phyloP scores from a whole-genome alignment of 768 basidiomycete genomes.

The Calvatia gigantea region DNA sequence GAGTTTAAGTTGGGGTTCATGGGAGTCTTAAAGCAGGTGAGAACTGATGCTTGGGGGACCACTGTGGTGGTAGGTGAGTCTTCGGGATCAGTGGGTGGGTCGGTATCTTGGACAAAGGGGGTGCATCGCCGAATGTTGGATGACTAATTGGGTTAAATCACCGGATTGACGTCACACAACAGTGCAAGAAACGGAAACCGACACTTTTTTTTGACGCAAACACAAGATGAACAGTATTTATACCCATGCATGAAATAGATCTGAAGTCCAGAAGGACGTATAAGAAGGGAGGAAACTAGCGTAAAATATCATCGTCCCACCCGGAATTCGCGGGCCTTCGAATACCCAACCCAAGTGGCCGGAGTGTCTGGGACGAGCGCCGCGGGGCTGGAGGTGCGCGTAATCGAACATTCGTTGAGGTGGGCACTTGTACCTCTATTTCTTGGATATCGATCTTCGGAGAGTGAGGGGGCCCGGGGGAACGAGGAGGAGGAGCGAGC shows the following conservation, averaged over 20 bases:
- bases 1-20: not conserved
- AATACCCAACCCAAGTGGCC: constrained; percentile 24
- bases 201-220: not conserved
- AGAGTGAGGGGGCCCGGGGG: constrained; percentile 30
- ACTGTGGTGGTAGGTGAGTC: not conserved
- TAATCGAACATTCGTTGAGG: constrained; percentile 32
- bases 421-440: constrained; percentile 26
- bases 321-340: constrained; percentile 14
- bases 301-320: constrained; percentile 16
- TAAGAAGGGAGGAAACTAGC: not conserved
- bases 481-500: constrained; percentile 24
- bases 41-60: not conserved
- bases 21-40: not conserved
- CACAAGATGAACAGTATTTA: not conserved
- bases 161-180: not conserved
- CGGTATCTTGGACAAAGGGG: not conserved
- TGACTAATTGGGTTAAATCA: not conserved
- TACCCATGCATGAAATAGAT: not conserved
- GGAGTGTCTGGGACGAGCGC: constrained; percentile 15
- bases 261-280: not conserved
- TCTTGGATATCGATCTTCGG: constrained; percentile 32
- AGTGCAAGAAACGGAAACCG: too few species aligned
- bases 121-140: not conserved
- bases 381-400: constrained; percentile 25
- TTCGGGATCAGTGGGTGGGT: not conserved